Conservation (phyloP, 257 asterid species). For the Jasminum sambac region DNA sequence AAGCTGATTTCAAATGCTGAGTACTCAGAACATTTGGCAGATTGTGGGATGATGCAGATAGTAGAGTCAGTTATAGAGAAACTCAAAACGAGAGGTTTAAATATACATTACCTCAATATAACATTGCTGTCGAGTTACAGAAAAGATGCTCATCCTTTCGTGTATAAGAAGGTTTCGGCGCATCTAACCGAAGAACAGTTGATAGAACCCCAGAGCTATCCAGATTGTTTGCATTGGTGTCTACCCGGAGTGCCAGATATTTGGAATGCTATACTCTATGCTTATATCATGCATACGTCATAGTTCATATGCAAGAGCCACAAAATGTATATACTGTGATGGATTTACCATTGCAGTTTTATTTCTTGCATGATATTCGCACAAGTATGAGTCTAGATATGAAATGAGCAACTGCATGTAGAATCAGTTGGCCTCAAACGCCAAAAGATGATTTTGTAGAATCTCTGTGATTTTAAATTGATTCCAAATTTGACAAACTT, state of each 20-base stretch:
- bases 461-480: no score
- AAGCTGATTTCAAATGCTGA: constrained; percentile 22
- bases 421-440: no score
- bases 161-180: constrained; percentile 32
- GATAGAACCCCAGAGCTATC: constrained; percentile 24
- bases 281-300: constrained; percentile 23
- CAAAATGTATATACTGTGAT: neutral
- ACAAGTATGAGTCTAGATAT: no score
- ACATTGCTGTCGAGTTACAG: constrained; percentile 41
- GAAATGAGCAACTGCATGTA: no score
- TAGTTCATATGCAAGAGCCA: neutral
- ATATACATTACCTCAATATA: constrained; percentile 33
- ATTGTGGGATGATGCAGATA: constrained; percentile 27
- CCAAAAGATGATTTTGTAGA: no score
- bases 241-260: constrained; percentile 44
- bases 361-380: no score
- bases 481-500: no score
- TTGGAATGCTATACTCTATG: constrained; percentile 42
- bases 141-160: constrained; percentile 45
- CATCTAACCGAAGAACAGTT: constrained; percentile 25
- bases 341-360: no score
- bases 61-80: constrained; percentile 27
- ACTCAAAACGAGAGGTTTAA: constrained; percentile 29
- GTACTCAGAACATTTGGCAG: constrained; percentile 26
- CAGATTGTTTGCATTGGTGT: constrained; percentile 48